phyloP scores from a whole-genome alignment of 2,329 filamentous ascomycete genomes.

The Chaetomiaceae sp. region DNA sequence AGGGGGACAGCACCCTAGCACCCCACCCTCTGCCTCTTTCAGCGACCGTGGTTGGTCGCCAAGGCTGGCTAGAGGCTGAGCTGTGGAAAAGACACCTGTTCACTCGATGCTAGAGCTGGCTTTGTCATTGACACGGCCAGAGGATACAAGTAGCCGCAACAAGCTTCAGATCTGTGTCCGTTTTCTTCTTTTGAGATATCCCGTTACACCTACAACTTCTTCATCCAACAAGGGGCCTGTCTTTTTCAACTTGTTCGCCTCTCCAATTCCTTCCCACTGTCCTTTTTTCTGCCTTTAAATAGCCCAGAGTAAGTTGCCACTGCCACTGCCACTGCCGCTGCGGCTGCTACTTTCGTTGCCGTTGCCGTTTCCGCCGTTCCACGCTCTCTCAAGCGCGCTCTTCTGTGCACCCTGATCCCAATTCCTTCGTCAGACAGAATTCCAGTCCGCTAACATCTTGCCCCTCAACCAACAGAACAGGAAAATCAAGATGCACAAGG shows the following conservation, averaged over 20 bases:
- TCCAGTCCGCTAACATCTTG: no score
- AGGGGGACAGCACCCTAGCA: background rate
- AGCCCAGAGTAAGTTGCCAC: slow-evolving; percentile 24
- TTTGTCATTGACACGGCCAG: slow-evolving; percentile 17
- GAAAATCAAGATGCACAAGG: slow-evolving; percentile 40
- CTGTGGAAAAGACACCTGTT: slow-evolving; percentile 28
- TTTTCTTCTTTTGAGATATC: slow-evolving; percentile 12
- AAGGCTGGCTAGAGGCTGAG: slow-evolving; percentile 18
- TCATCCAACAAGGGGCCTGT: slow-evolving; percentile 15
- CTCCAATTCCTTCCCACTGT: slow-evolving; percentile 10
- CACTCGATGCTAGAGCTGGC: slow-evolving; percentile 19
- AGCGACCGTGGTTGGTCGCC: slow-evolving; percentile 16
- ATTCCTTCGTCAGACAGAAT: background rate
- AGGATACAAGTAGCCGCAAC: slow-evolving; percentile 23
- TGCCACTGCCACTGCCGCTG: slow-evolving; percentile 1
- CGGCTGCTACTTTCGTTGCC: background rate
- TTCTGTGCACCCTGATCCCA: slow-evolving; percentile 6
- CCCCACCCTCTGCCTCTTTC: slow-evolving; percentile 17
- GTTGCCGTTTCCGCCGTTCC: background rate
- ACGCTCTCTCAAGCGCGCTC: no score
- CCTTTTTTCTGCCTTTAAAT: slow-evolving; percentile 25
- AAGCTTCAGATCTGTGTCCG: slow-evolving; percentile 10
- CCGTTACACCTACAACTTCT: slow-evolving; percentile 16
- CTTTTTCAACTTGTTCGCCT: slow-evolving; percentile 12
- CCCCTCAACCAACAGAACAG: slow-evolving; percentile 12